phyloP scores from a whole-genome alignment of 164 flowering plant species.

The Annona cherimola region DNA sequence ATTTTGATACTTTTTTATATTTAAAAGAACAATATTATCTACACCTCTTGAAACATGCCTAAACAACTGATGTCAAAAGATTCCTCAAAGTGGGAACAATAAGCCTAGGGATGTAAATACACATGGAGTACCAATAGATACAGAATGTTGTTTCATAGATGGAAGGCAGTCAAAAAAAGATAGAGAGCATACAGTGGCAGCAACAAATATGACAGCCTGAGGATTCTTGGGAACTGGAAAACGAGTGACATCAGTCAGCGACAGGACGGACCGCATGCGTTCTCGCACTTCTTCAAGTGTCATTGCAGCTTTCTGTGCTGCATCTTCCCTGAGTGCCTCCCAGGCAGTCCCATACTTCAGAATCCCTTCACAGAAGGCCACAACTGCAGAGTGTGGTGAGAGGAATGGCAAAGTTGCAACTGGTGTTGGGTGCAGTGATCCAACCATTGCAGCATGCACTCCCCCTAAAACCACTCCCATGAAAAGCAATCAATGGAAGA shows the following conservation, averaged over 20 bases:
- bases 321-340: constrained; percentile 86
- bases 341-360: constrained; percentile 90
- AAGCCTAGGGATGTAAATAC: not conserved
- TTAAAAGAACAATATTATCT: too few relatives aligned
- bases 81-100: not conserved
- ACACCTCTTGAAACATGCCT: too few relatives aligned
- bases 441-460: constrained; percentile 99
- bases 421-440: constrained; percentile 92
- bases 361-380: constrained; percentile 97
- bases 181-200: constrained; percentile 81
- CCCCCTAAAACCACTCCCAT: constrained; percentile 47
- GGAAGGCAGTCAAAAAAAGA: not conserved
- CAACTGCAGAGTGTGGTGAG: constrained; percentile 94
- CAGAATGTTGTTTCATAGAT: not conserved
- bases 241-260: constrained; percentile 96
- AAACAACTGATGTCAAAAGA: not conserved
- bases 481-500: not conserved
- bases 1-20: too few relatives aligned
- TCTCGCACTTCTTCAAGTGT: constrained; percentile 87
- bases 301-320: constrained; percentile 48
- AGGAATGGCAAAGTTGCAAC: constrained; percentile 96
- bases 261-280: constrained; percentile 74
- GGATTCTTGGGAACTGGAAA: constrained; percentile 95
- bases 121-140: not conserved
- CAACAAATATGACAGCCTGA: constrained; percentile 76